These are phyloP conservation scores for Lipomyces spencermartinsiae DNA, from an alignment of 805 yeast genomes.

Conservation along the genomic window DNA sequence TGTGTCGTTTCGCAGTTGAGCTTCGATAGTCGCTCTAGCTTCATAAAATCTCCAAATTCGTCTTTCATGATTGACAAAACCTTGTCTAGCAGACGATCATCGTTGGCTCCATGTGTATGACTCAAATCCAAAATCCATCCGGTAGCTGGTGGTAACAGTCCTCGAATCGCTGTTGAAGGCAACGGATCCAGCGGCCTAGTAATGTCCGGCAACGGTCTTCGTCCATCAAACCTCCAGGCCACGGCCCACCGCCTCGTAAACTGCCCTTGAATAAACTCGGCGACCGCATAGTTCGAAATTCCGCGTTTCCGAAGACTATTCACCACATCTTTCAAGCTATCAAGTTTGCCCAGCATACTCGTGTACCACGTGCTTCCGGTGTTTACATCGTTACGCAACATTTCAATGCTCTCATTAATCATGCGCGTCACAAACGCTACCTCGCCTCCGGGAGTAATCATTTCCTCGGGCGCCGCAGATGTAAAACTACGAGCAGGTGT, in stretches of 20 bases:
- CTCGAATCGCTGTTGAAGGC: conserved; percentile 4
- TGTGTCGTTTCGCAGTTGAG: not conserved
- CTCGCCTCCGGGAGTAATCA: conserved; percentile 58
- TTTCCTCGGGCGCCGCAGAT: conserved; percentile 49
- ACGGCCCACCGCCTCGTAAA: conserved; percentile 38
- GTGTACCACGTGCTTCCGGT: conserved; percentile 48
- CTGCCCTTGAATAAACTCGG: conserved; percentile 36
- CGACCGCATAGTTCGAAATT: conserved; percentile 32
- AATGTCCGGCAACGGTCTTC: conserved; percentile 21
- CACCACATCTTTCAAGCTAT: conserved; percentile 25
- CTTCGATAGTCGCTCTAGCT: not conserved
- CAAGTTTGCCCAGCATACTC: conserved; percentile 48
- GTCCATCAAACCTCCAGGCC: conserved; percentile 32
- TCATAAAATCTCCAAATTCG: conserved; percentile 20
- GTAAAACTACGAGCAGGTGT: conserved; percentile 40
- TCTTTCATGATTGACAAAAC: conserved; percentile 5
- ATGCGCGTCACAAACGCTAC: conserved; percentile 48
- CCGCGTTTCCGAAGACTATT: conserved; percentile 11
- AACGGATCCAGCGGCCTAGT: conserved; percentile 12
- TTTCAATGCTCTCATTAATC: conserved; percentile 46
- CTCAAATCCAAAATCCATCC: not conserved
- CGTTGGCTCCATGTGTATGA: not conserved
- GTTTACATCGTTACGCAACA: not conserved
- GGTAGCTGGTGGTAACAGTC: conserved; percentile 14
- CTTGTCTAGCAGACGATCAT: conserved; percentile 3